Percentiles rank a stretch among this genome's conserved stretches.
These are phyloP conservation scores for Ascosphaera apis DNA, from an alignment of 2,329 filamentous ascomycete species.

Conservation along the genomic window DNA sequence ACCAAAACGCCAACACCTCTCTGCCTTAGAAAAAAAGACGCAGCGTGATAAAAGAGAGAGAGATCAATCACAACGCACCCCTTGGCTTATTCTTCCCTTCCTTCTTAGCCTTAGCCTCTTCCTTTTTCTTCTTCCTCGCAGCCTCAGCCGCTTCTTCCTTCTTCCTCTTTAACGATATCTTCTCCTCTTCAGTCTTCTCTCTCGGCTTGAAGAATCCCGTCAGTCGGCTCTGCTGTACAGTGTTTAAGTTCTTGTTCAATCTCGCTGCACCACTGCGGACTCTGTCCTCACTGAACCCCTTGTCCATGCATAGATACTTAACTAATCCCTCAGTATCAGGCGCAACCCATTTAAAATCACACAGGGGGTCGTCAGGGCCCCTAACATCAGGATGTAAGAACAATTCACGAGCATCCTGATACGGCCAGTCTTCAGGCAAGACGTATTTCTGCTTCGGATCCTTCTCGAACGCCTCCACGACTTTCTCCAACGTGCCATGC, in stretches of 20 bases:
- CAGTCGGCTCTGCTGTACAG: constrained; percentile 66
- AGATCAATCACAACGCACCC: constrained; percentile 26
- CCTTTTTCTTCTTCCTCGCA: constrained; percentile 88
- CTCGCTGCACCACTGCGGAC: constrained; percentile 58
- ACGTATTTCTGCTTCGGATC: constrained; percentile 59
- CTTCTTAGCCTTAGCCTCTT: constrained; percentile 87
- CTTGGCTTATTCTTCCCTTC: constrained; percentile 71
- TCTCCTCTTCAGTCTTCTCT: constrained; percentile 69
- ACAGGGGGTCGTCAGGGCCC: constrained; percentile 57
- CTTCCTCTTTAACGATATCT: constrained; percentile 72
- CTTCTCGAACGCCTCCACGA: constrained; percentile 58
- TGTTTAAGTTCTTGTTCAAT: constrained; percentile 77
- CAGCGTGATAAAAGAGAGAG: no score
- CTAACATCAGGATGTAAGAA: constrained; percentile 85
- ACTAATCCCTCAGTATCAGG: constrained; percentile 80
- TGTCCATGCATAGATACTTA: constrained; percentile 74
- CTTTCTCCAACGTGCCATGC: constrained; percentile 64
- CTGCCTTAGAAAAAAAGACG: no score
- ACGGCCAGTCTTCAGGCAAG: constrained; percentile 94
- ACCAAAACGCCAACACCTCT: no score
- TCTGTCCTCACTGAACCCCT: constrained; percentile 90
- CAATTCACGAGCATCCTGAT: constrained; percentile 67
- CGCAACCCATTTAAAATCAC: constrained; percentile 94
- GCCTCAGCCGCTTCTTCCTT: constrained; percentile 76
- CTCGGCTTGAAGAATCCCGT: constrained; percentile 95